Conservation (phyloP, 2,329 filamentous ascomycete species). For the Xylaria polymorpha region DNA sequence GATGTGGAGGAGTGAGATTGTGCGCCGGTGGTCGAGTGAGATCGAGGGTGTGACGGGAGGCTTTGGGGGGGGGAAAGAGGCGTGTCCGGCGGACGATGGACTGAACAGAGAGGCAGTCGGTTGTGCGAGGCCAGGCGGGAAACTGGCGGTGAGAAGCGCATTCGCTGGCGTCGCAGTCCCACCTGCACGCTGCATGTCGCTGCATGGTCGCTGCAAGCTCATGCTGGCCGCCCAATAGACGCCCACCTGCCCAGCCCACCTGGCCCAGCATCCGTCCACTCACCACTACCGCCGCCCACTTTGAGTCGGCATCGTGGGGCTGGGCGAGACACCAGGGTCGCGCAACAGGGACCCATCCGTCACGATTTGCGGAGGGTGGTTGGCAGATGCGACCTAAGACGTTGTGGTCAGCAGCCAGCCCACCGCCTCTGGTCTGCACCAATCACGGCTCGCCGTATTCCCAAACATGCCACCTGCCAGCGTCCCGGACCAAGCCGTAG, state of each 20-base stretch:
- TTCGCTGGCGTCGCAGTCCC: slow-evolving; percentile 50
- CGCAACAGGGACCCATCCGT: slow-evolving; percentile 13
- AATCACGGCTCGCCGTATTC: slow-evolving; percentile 20
- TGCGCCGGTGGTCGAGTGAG: slow-evolving; percentile 49
- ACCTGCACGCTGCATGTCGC: slow-evolving; percentile 49
- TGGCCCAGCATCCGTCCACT: slow-evolving; percentile 12
- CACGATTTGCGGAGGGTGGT: slow-evolving; percentile 36
- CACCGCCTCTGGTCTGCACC: neutral
- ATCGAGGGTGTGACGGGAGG: slow-evolving; percentile 48
- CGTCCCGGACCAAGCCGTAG: slow-evolving; percentile 35
- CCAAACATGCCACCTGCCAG: slow-evolving; percentile 35
- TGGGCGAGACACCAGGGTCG: slow-evolving; percentile 37
- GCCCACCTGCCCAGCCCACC: slow-evolving; percentile 28
- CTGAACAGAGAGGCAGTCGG: slow-evolving; percentile 43
- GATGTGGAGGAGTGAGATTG: slow-evolving; percentile 51
- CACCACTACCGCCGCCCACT: slow-evolving; percentile 18
- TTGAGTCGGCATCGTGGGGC: slow-evolving; percentile 34
- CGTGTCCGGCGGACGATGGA: slow-evolving; percentile 44
- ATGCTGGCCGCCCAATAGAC: slow-evolving; percentile 42
- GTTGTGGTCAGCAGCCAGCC: slow-evolving; percentile 20
- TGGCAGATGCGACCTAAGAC: slow-evolving; percentile 24
- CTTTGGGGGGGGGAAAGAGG: slow-evolving; percentile 40
- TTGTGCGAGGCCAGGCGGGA: slow-evolving; percentile 49
- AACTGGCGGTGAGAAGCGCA: slow-evolving; percentile 52
- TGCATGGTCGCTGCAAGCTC: slow-evolving; percentile 28